A percentile compares a stretch with the other conserved stretches of the same genome.
These are phyloP conservation scores for Diospyros kaki DNA, from an alignment of 148 eudicot species.

Conservation along the genomic window DNA sequence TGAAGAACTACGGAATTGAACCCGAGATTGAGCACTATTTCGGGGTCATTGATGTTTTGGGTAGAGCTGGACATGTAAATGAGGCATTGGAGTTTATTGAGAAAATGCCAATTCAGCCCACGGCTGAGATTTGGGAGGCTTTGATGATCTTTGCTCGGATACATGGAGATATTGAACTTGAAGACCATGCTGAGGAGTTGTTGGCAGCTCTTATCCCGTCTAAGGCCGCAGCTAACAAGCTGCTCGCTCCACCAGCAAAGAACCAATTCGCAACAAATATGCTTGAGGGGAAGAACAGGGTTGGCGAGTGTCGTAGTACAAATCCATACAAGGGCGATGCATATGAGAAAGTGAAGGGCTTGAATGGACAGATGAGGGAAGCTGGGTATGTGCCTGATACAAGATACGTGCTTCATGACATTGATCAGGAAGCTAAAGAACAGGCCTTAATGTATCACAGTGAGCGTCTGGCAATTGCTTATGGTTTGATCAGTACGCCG, in stretches of 20 bases:
- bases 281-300: constrained; percentile 43
- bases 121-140: constrained; percentile 64
- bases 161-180: constrained; percentile 65
- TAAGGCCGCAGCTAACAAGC: constrained; percentile 34
- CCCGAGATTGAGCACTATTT: constrained; percentile 71
- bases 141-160: constrained; percentile 65
- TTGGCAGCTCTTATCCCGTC: constrained; percentile 10
- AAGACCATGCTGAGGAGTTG: constrained; percentile 59
- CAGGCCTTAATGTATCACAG: constrained; percentile 90
- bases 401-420: constrained; percentile 78
- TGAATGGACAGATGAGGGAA: constrained; percentile 74
- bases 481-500: constrained; percentile 49
- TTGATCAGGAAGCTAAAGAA: constrained; percentile 72
- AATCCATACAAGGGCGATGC: constrained; percentile 64
- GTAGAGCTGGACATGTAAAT: constrained; percentile 58
- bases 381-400: constrained; percentile 82
- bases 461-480: constrained; percentile 80
- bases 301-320: constrained; percentile 72
- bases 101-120: constrained; percentile 63
- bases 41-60: constrained; percentile 69
- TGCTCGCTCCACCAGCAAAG: constrained; percentile 63
- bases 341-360: constrained; percentile 55
- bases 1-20: constrained; percentile 65
- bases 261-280: constrained; percentile 26
- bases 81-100: constrained; percentile 81